A percentile compares a stretch with the other conserved stretches of the same genome.
Conservation (phyloP, 1,284 basidiomycete species). For the Albatrellus sp. region DNA sequence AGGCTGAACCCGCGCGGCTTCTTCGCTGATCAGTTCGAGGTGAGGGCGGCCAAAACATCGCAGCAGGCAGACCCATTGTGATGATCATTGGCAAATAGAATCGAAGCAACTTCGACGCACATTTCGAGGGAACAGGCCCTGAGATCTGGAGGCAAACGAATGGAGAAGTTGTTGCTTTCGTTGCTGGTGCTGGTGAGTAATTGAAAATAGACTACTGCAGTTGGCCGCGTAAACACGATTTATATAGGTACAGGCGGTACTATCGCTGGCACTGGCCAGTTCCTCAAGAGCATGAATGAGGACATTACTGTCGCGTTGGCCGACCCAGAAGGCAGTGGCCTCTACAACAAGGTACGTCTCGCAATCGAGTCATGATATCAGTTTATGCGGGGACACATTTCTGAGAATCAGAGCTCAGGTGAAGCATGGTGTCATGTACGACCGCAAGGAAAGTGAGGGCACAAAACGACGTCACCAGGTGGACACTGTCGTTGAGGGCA, state of each 20-base stretch:
- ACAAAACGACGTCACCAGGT: constrained; percentile 91
- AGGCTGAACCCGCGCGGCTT: constrained; percentile 50
- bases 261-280: constrained; percentile 76
- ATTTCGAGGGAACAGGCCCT: constrained; percentile 84
- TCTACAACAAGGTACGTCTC: constrained; percentile 79
- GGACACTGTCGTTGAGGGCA: constrained; percentile 84
- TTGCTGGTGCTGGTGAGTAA: constrained; percentile 77
- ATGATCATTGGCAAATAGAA: constrained; percentile 36
- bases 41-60: constrained; percentile 16
- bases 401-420: constrained; percentile 33
- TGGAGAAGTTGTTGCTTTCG: constrained; percentile 76
- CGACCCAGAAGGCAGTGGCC: constrained; percentile 90
- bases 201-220: neutral
- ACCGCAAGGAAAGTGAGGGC: constrained; percentile 84
- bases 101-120: constrained; percentile 81
- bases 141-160: constrained; percentile 94
- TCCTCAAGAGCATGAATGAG: constrained; percentile 60
- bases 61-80: neutral
- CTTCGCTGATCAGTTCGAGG: constrained; percentile 95
- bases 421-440: constrained; percentile 91
- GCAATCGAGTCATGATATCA: neutral
- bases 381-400: neutral
- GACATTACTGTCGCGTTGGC: constrained; percentile 66
- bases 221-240: constrained; percentile 2
- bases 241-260: constrained; percentile 86